Percentiles rank a stretch among this genome's conserved stretches.
Conservation (phyloP, 2,329 filamentous ascomycete genomes). For the Scytalidium lignicola region DNA sequence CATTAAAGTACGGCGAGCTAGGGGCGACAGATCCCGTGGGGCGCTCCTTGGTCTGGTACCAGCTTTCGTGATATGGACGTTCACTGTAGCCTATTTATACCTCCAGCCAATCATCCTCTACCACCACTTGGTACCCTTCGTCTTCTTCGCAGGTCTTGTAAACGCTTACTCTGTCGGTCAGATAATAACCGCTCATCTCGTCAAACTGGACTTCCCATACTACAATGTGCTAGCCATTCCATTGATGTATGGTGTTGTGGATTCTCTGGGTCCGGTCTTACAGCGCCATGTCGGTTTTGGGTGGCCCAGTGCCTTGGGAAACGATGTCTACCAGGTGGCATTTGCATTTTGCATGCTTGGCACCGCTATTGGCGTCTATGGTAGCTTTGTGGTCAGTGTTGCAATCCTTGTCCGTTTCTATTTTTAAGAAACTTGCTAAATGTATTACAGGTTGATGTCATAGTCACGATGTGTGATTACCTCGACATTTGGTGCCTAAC, state of each 20-base stretch:
- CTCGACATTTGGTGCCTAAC: constrained; percentile 97
- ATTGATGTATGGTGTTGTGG: constrained; percentile 70
- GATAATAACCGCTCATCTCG: constrained; percentile 92
- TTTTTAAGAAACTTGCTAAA: neutral
- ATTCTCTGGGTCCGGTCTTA: constrained; percentile 69
- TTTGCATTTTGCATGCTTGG: constrained; percentile 89
- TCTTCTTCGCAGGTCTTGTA: constrained; percentile 80
- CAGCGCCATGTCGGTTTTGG: constrained; percentile 51
- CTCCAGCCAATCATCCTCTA: constrained; percentile 80
- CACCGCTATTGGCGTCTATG: constrained; percentile 83
- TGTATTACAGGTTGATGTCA: constrained; percentile 65
- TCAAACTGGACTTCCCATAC: constrained; percentile 83
- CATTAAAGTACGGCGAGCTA: constrained; percentile 70
- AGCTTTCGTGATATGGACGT: constrained; percentile 70
- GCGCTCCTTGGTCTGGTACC: constrained; percentile 80
- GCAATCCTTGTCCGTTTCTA: neutral
- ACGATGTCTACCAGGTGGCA: constrained; percentile 80
- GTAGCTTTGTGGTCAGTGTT: constrained; percentile 72
- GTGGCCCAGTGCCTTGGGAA: constrained; percentile 72
- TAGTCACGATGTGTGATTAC: constrained; percentile 96
- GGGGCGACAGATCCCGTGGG: constrained; percentile 65
- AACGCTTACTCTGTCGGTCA: constrained; percentile 94
- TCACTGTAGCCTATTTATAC: constrained; percentile 74
- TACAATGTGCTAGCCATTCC: constrained; percentile 80
- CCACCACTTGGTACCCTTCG: constrained; percentile 82